Evolutionary conservation across 345 rosid species (phyloP), one percentile per base, ranked within the genome.

Genomic region (Bruguiera gymnorhiza): DNA sequence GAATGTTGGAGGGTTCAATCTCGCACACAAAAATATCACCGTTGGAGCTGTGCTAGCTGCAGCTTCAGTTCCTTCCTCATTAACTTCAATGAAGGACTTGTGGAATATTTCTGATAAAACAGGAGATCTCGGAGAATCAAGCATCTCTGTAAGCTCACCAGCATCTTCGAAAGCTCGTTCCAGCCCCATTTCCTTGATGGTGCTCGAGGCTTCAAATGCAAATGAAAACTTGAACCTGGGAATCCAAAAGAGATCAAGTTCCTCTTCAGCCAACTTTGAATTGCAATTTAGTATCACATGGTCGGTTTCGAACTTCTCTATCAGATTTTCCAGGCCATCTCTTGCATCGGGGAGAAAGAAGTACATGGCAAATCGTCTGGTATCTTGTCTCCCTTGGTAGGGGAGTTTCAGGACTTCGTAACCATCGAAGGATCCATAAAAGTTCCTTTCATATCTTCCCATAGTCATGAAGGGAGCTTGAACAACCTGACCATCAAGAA

Each of bases 11-110:
- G 52, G 24, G 6, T 67, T 23, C 18, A 13, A 2, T 24, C 60
- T 8, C 6, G 13, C 19, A 21, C 51, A 24, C 1, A 1, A 9
- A 62, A 2, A 6, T 8, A 0, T 32, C 2, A 68, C 23, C 18
- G 3, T 0, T 23, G 18, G 51, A 34, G 79, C 73, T 48, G 69
- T 31, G 32, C 62, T 46, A 8, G 81, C 73, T 5, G 73, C 76
- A 13, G 79, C 86, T 75, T 84, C 79, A 13, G 81, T 73, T 30
- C 82, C 79, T 70, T 75, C 78, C 68, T 82, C 82, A 59, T 73
- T 74, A 11, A 80, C 81, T 67, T 84, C 85, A 53, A 84, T 73
- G 26, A 15, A 82, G 0, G 81, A 69, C 66, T 79, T 77, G 24
- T 70, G 84, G 51, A 67, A 73, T 36, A 84, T 37, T 18, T 61